These are phyloP conservation scores for Strigomonas galati DNA, from an alignment of 208 protist genomes.

Conservation along the genomic window DNA sequence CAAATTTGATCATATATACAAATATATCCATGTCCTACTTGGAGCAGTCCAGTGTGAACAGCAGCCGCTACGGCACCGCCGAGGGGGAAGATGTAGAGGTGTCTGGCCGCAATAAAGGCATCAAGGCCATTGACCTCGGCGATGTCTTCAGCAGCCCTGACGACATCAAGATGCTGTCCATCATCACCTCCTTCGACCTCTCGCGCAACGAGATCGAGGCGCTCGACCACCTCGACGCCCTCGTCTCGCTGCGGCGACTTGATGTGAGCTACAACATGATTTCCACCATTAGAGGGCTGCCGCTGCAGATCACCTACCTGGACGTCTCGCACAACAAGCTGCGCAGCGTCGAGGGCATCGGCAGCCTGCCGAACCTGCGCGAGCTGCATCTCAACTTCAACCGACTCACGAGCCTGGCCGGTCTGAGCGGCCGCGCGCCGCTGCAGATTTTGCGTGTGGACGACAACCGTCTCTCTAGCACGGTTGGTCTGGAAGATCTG, in stretches of 20 bases:
- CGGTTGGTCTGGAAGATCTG: constrained; percentile 52
- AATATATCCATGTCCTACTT: not conserved
- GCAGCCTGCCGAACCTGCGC: constrained; percentile 50
- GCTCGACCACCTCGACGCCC: constrained; percentile 48
- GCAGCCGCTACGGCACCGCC: not conserved
- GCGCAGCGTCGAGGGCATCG: constrained; percentile 48
- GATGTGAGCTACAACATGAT: constrained; percentile 79
- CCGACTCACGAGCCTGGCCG: constrained; percentile 46
- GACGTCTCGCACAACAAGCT: constrained; percentile 80
- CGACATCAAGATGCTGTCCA: constrained; percentile 46
- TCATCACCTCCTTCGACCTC: constrained; percentile 82
- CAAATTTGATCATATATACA: constrained; percentile 3
- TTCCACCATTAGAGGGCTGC: constrained; percentile 38
- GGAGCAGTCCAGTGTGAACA: not conserved
- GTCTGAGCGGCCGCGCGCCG: constrained; percentile 34
- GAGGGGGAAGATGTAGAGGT: constrained; percentile 47
- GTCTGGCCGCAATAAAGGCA: constrained; percentile 64
- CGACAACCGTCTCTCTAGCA: constrained; percentile 60
- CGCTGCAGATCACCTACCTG: constrained; percentile 56
- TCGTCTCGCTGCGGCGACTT: constrained; percentile 51
- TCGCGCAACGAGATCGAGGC: constrained; percentile 71
- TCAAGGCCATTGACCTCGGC: constrained; percentile 71
- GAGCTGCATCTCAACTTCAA: constrained; percentile 82
- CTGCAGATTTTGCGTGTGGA: constrained; percentile 66
- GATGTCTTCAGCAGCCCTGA: constrained; percentile 53